phyloP scores from a whole-genome alignment of 371 early-diverging fungal species.

The Rhizopus delemar region DNA sequence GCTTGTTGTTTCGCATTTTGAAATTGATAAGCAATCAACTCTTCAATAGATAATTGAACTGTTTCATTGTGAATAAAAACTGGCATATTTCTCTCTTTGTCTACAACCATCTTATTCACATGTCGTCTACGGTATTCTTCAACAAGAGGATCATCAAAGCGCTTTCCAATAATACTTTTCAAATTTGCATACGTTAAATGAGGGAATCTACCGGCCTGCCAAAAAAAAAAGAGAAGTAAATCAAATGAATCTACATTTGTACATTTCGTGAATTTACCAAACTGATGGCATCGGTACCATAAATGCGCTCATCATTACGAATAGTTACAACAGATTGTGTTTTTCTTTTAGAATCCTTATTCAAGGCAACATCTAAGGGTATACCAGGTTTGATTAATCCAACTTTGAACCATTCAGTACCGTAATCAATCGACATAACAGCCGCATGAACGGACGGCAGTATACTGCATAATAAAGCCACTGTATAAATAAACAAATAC shows the following conservation, averaged over 20 bases:
- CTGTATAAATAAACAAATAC: slow-evolving; percentile 23
- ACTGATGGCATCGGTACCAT: slow-evolving; percentile 85
- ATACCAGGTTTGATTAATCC: slow-evolving; percentile 90
- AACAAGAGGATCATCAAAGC: slow-evolving; percentile 67
- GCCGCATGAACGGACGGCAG: slow-evolving; percentile 48
- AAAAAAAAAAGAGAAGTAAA: too few species aligned
- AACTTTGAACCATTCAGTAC: slow-evolving; percentile 95
- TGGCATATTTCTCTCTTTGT: slow-evolving; percentile 62
- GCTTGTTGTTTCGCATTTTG: slow-evolving; percentile 85
- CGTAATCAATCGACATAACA: slow-evolving; percentile 95
- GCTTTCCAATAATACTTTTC: slow-evolving; percentile 81
- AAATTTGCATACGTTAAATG: slow-evolving; percentile 77
- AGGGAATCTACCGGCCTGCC: slow-evolving; percentile 84
- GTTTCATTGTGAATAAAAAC: slow-evolving; percentile 64
- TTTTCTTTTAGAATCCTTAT: slow-evolving; percentile 94
- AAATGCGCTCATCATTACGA: slow-evolving; percentile 78
- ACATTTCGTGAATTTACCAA: slow-evolving; percentile 56
- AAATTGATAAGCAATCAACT: slow-evolving; percentile 93
- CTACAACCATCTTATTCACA: slow-evolving; percentile 72
- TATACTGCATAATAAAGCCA: slow-evolving; percentile 17
- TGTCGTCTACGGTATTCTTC: slow-evolving; percentile 73
- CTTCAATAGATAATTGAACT: slow-evolving; percentile 71
- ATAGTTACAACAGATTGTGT: slow-evolving; percentile 83
- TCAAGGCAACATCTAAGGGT: slow-evolving; percentile 91
- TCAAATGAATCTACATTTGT: too few species aligned